Base-by-base conservation (phyloP, 2,329 filamentous ascomycete species). In the Neofusicoccum sp. region DNA sequence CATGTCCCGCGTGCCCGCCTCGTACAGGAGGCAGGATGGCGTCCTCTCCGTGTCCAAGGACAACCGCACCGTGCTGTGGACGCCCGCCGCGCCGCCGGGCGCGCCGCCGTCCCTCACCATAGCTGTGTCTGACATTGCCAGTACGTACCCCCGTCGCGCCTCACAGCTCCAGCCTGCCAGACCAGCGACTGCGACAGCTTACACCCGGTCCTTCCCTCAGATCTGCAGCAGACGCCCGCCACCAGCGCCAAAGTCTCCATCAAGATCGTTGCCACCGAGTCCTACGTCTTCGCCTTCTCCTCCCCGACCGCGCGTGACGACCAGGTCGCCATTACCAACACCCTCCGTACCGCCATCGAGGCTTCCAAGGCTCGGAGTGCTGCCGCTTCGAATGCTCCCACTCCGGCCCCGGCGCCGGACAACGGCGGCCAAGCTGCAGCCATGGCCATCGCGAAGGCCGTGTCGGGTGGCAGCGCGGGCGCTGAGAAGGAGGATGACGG, bases 21-120 rank as follows among this genome's bases (percentile, higher is more conserved):
- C 87, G 62, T 98, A 95, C 83, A 98, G 97, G 79, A 99, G 98
- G 81, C 95, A 96, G 76, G 90, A 98, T 80, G 95, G 95, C 73
- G 85, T 85, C 63, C 79, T 99, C 69, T 85, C 86, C 28, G 81
- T 98, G 67, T 86, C 89, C 14, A 79, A 83, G 61, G 91, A 96
- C 74, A 82, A 86, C 69, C 85, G 84, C 70, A 86, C 83, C 38
- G 85, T 98, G 63, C 88, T 86, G 73, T 99, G 93, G 93, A 90
- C 86, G 33, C 89, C 91, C 8, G 81, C 85, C 58, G 90, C 86
- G 33, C 89, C 91, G 9, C 81, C 85, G 58, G 82, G 62, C 83
- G 47, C 82, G 59, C 80, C 86, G 58, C 83, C 89, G 3, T 79
- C 82, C 28, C 79, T 97, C 63, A 87, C 86, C 0, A 83, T 98